Evolutionary conservation across 345 rosid species (phyloP), one percentile per base, ranked within the genome.

Genomic region (Gossypium thurberi): DNA sequence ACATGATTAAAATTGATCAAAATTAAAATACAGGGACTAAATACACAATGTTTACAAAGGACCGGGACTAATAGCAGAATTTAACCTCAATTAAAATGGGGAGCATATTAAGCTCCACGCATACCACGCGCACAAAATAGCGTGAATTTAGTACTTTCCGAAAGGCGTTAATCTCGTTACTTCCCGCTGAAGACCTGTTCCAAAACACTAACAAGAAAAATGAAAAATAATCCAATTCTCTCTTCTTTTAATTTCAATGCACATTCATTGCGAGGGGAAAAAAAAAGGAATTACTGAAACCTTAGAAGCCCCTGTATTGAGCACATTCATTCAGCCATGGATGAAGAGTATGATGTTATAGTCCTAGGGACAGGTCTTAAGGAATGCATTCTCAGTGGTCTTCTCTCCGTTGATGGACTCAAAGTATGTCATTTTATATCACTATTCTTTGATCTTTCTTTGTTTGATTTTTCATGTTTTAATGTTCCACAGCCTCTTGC

Each of bases 361-460:
- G 97, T 94, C 75, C 92, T 92, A n/a, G 98, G 97, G 62, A 94
- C 93, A 7, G 97, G 97, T 71, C 97, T 92, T 70, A 94, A 94
- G 78, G 93, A 94, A 78, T 94, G 98, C 84, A 94, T 94, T 79
- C 97, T 90, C 79, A 90, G 97, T 10, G 98, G 98, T 6, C 93
- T 95, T 50, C 92, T 95, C 79, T 95, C 95, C 33, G 97, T 90
- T 55, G 86, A 90, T 82, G 98, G 97, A 52, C 97, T 91, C 89
- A 95, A 92, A 88, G 97, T 90, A 69, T 23, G 14, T 47, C 10
- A 61, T 42, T 26, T 64, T 4, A 10, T 42, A 10, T 6, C 78
- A 26, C 25, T 60, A 51, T 50, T 61, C 15, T 46, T 20, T 10
- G 8, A 17, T n/a, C 11, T 52, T 50, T 68, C 12, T 66, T 76